Conservation (phyloP, 805 yeast genomes). For the Saccharomycopsis oosterbeekiorum region DNA sequence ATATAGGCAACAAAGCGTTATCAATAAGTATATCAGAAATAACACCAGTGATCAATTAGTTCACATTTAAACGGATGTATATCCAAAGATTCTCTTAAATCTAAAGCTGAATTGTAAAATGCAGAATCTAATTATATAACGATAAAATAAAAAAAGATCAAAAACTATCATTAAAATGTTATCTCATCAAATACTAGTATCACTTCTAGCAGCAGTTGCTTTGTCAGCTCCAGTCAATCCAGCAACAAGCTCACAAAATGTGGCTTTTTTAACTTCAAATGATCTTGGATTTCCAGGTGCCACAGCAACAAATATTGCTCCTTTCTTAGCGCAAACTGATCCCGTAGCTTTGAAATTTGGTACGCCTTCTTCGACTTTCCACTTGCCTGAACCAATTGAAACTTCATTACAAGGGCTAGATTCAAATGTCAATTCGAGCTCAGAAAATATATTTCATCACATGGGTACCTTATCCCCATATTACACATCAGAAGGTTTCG, state of each 20-base stretch:
- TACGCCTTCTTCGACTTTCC: slow-evolving; percentile 15
- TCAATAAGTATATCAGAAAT: too few relatives aligned
- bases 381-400: slow-evolving; percentile 20
- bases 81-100: too few relatives aligned
- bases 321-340: slow-evolving; percentile 17
- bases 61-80: too few relatives aligned
- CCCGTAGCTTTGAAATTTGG: slow-evolving; percentile 10
- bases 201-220: background rate
- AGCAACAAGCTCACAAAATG: background rate
- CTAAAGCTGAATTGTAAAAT: background rate
- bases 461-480: slow-evolving; percentile 20
- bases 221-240: background rate
- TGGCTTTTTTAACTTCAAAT: slow-evolving; percentile 11
- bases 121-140: background rate
- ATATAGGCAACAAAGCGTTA: too few relatives aligned
- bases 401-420: slow-evolving; percentile 16
- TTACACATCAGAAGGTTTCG: slow-evolving; percentile 19
- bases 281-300: slow-evolving; percentile 12
- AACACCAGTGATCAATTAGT: too few relatives aligned
- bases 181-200: background rate
- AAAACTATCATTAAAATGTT: background rate
- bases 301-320: slow-evolving; percentile 16
- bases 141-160: background rate
- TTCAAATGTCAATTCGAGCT: slow-evolving; percentile 9
- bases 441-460: slow-evolving; percentile 16